phyloP scores from a whole-genome alignment of 139 green algal genomes.

The Chlorella sp. region DNA sequence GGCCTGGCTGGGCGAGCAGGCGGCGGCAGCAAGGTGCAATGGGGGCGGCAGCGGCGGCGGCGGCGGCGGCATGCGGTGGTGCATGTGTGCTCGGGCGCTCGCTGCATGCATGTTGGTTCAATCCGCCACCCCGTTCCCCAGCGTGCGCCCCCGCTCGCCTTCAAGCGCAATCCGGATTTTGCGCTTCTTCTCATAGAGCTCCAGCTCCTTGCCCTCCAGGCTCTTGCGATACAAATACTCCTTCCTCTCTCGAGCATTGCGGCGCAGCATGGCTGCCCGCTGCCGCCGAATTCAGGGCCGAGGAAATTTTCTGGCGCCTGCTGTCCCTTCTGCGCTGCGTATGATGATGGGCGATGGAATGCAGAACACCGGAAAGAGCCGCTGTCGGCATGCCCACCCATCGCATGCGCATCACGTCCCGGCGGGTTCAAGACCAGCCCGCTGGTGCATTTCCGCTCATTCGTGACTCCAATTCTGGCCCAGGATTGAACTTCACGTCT shows the following conservation, averaged over 20 bases:
- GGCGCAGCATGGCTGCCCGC: slow-evolving; percentile 61
- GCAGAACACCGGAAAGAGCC: too few relatives aligned
- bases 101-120: neutral
- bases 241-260: slow-evolving; percentile 88
- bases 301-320: too few relatives aligned
- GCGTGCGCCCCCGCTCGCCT: slow-evolving; percentile 55
- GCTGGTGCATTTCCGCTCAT: too few relatives aligned
- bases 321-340: too few relatives aligned
- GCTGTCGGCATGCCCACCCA: too few relatives aligned
- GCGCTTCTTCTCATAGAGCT: slow-evolving; percentile 95
- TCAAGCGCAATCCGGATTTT: slow-evolving; percentile 87
- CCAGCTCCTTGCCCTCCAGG: slow-evolving; percentile 93
- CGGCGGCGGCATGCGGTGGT: neutral
- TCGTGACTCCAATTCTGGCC: too few relatives aligned
- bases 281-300: too few relatives aligned
- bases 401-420: too few relatives aligned
- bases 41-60: neutral
- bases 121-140: neutral
- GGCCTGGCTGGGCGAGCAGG: neutral
- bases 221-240: slow-evolving; percentile 98
- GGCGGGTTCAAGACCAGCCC: too few relatives aligned
- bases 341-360: too few relatives aligned
- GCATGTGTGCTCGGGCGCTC: slow-evolving; percentile 7
- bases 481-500: too few relatives aligned
- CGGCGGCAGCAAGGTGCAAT: too few relatives aligned